Evolutionary conservation across 176 grass and related monocot genomes (phyloP).

Genomic region (Oropetium thomaeum): DNA sequence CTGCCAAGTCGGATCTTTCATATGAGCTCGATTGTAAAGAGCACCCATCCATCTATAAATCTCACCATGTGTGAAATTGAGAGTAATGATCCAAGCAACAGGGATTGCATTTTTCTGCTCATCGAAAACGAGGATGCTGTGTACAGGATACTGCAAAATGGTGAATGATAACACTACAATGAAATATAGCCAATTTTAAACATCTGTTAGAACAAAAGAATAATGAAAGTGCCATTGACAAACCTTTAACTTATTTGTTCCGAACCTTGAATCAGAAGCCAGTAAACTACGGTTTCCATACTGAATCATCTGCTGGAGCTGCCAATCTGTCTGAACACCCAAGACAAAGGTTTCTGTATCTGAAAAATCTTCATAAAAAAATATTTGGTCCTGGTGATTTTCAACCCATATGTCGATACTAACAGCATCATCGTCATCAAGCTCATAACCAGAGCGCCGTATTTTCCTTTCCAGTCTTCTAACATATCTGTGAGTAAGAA

Average conservation of each 20-base stretch:
- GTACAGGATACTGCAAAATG: slow-evolving; percentile 85
- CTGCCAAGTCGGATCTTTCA: slow-evolving; percentile 92
- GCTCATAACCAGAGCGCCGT: slow-evolving; percentile 62
- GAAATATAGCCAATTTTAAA: slow-evolving; percentile 37
- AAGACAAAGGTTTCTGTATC: slow-evolving; percentile 68
- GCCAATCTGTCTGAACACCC: slow-evolving; percentile 96
- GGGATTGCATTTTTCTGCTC: slow-evolving; percentile 82
- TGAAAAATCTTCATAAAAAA: slow-evolving; percentile 87
- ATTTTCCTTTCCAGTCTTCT: slow-evolving; percentile 96
- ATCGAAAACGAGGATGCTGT: slow-evolving; percentile 91
- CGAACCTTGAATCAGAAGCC: slow-evolving; percentile 88
- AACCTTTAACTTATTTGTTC: slow-evolving; percentile 93
- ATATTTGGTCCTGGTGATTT: slow-evolving; percentile 75
- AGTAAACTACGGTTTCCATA: slow-evolving; percentile 77
- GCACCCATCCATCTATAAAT: slow-evolving; percentile 87
- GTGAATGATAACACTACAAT: slow-evolving; percentile 26
- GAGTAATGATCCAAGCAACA: slow-evolving; percentile 78
- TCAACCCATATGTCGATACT: slow-evolving; percentile 79
- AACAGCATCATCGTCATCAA: slow-evolving; percentile 70
- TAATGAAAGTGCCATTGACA: slow-evolving; percentile 15
- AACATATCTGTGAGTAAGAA: slow-evolving; percentile 97
- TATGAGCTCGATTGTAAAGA: slow-evolving; percentile 77
- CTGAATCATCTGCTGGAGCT: slow-evolving; percentile 93
- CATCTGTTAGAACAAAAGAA: slow-evolving; percentile 13
- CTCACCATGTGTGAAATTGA: slow-evolving; percentile 63